Conservation (phyloP, 2,329 filamentous ascomycete genomes). For the Beauveria sp. region DNA sequence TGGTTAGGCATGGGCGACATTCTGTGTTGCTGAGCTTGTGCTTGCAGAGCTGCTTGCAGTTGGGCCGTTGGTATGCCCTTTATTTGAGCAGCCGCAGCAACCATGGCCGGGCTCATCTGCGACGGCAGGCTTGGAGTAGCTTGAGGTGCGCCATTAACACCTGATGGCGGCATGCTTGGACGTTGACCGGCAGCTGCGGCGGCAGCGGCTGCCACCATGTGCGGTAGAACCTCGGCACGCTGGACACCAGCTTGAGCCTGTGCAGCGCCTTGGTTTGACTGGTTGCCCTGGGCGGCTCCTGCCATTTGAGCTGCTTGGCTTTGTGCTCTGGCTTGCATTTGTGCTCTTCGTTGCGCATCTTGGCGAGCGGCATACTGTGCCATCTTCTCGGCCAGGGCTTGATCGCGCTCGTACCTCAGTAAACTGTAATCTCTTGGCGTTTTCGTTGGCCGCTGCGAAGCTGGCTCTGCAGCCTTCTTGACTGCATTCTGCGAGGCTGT, state of each 20-base stretch:
- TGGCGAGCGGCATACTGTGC: conserved; percentile 50
- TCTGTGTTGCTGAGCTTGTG: conserved; percentile 38
- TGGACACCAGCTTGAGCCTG: conserved; percentile 22
- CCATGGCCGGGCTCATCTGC: conserved; percentile 43
- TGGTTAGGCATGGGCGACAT: conserved; percentile 46
- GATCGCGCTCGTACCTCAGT: conserved; percentile 79
- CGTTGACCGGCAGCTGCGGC: conserved; percentile 39
- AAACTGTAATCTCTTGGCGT: conserved; percentile 89
- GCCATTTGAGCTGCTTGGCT: conserved; percentile 37
- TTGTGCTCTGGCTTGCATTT: conserved; percentile 40
- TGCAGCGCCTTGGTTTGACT: neutral
- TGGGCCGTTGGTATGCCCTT: conserved; percentile 62
- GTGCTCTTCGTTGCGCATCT: conserved; percentile 46
- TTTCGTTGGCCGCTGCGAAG: conserved; percentile 48
- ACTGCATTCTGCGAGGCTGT: conserved; percentile 69
- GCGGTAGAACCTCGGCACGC: conserved; percentile 37
- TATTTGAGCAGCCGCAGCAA: conserved; percentile 47
- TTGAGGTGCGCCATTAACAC: neutral
- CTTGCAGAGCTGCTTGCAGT: conserved; percentile 51
- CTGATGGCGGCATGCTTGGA: conserved; percentile 41
- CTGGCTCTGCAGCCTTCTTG: conserved; percentile 68
- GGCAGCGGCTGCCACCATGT: conserved; percentile 35
- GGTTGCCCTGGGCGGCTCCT: conserved; percentile 7
- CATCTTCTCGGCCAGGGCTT: conserved; percentile 55
- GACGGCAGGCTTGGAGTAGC: conserved; percentile 28